Evolutionary conservation across 2,329 filamentous ascomycete genomes (phyloP).

Genomic region (Conoideocrella luteorostrata): DNA sequence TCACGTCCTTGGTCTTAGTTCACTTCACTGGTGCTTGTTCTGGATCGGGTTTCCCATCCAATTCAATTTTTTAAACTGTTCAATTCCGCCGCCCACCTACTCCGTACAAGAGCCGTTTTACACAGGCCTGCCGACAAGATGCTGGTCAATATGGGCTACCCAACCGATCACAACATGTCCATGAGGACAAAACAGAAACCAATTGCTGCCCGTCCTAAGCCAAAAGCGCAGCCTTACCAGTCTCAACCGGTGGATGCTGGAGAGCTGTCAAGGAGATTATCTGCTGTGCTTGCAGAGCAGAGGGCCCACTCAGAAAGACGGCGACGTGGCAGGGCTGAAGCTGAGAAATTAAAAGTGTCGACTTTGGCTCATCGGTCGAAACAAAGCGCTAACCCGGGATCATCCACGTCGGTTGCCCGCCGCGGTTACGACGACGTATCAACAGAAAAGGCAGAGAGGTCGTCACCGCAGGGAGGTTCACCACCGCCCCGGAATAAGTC

Average conservation of each 20-base stretch:
- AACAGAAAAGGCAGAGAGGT: background rate
- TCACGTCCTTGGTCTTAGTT: background rate
- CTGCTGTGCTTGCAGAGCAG: slow-evolving; percentile 43
- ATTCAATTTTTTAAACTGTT: background rate
- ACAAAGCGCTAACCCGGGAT: background rate
- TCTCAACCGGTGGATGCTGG: slow-evolving; percentile 42
- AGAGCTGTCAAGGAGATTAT: slow-evolving; percentile 48
- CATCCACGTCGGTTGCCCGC: slow-evolving; percentile 1
- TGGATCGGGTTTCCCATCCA: background rate
- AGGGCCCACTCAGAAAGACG: slow-evolving; percentile 33
- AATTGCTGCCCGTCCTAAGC: background rate
- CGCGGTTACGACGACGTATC: background rate
- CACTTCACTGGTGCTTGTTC: background rate
- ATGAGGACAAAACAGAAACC: slow-evolving; percentile 1
- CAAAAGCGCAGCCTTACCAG: slow-evolving; percentile 14
- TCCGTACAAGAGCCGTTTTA: background rate
- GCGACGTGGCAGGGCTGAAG: slow-evolving; percentile 21
- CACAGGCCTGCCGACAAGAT: slow-evolving; percentile 5
- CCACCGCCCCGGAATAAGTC: slow-evolving; percentile 7
- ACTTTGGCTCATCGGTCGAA: background rate
- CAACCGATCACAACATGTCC: slow-evolving; percentile 6
- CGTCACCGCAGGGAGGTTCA: background rate
- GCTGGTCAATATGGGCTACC: slow-evolving; percentile 9
- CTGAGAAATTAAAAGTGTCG: slow-evolving; percentile 11
- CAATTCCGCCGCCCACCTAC: background rate